These are phyloP conservation scores for Penicillium fuscoglaucum DNA, from an alignment of 2,329 filamentous ascomycete genomes.

Conservation along the genomic window DNA sequence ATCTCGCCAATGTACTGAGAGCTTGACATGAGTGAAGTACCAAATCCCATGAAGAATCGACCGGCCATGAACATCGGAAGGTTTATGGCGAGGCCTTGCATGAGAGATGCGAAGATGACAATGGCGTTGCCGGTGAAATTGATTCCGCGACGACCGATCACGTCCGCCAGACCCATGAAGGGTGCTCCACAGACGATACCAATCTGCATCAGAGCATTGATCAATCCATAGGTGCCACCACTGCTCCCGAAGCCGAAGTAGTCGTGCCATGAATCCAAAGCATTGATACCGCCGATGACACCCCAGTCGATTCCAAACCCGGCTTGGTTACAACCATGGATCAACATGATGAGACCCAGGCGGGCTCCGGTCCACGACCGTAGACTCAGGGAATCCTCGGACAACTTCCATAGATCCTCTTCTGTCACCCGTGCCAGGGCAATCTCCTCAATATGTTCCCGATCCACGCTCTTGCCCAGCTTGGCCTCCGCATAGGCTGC, in stretches of 20 bases:
- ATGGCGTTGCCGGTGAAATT: conserved; percentile 50
- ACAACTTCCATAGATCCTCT: conserved; percentile 48
- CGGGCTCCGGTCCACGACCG: conserved; percentile 46
- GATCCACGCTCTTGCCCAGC: conserved; percentile 5
- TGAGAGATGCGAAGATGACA: conserved; percentile 47
- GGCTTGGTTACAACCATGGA: conserved; percentile 52
- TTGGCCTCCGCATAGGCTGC: conserved; percentile 4
- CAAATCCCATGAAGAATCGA: conserved; percentile 42
- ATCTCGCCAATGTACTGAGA: conserved; percentile 45
- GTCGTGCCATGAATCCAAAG: conserved; percentile 44
- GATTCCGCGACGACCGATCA: conserved; percentile 54
- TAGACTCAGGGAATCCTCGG: conserved; percentile 43
- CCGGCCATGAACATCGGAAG: conserved; percentile 41
- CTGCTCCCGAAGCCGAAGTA: conserved; percentile 47
- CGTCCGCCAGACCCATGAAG: conserved; percentile 52
- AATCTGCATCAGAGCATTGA: conserved; percentile 53
- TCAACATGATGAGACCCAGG: conserved; percentile 46
- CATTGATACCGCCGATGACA: conserved; percentile 51
- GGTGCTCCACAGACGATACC: conserved; percentile 52
- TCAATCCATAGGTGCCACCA: conserved; percentile 44
- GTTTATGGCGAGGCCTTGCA: conserved; percentile 36
- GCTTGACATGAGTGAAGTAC: conserved; percentile 39
- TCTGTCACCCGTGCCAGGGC: conserved; percentile 49
- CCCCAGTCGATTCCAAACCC: conserved; percentile 54
- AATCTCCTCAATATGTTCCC: conserved; percentile 46